These are phyloP conservation scores for Xanthoconium purpureum DNA, from an alignment of 768 basidiomycete species.

Conservation along the genomic window DNA sequence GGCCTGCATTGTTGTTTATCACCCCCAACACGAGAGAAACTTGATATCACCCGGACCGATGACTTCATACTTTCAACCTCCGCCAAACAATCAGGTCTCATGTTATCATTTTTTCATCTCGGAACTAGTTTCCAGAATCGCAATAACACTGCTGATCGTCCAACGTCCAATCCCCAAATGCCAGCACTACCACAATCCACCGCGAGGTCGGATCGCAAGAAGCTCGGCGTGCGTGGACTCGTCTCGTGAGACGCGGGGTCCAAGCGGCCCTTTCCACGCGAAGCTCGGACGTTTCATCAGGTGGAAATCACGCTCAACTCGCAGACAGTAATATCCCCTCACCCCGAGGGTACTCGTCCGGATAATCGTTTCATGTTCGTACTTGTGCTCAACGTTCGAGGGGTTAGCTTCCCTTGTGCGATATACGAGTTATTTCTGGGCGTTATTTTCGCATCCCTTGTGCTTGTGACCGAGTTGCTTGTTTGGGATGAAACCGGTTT, in stretches of 20 bases:
- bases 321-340: not conserved
- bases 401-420: not conserved
- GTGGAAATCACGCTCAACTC: not conserved
- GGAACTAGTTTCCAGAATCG: conserved; percentile 15
- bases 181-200: too few relatives aligned
- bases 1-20: conserved; percentile 29
- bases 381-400: not conserved
- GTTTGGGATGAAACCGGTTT: not conserved
- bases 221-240: not conserved
- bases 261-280: conserved; percentile 10
- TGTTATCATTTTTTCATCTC: conserved; percentile 16
- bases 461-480: conserved; percentile 9
- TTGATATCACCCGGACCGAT: conserved; percentile 21
- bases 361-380: conserved; percentile 14
- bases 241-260: not conserved
- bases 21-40: conserved; percentile 1
- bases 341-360: conserved; percentile 3
- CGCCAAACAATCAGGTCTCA: not conserved
- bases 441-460: not conserved
- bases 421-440: not conserved
- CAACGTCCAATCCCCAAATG: conserved; percentile 19
- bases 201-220: conserved; percentile 15
- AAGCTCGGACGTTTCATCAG: conserved; percentile 25
- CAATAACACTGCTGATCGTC: conserved; percentile 11
- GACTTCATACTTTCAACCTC: conserved; percentile 25